A percentile compares a stretch with the other conserved stretches of the same genome.
These are phyloP conservation scores for Arthrobotrys sinensis DNA, from an alignment of 2,329 filamentous ascomycete species.

Conservation along the genomic window DNA sequence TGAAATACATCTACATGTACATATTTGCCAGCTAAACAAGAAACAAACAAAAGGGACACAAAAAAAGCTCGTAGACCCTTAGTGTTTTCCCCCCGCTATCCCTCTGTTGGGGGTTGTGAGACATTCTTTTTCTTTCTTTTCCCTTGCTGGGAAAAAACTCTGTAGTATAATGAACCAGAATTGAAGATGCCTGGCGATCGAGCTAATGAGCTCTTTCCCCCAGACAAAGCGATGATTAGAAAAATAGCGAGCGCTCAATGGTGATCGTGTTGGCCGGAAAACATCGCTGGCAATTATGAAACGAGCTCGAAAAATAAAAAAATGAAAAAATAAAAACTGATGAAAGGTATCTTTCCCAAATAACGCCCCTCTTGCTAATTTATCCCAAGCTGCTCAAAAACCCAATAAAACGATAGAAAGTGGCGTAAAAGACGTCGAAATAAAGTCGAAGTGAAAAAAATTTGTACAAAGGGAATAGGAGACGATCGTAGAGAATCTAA, in stretches of 20 bases:
- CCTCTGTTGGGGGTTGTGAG: slow-evolving; percentile 21
- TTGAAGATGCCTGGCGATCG: slow-evolving; percentile 48
- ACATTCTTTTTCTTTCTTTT: slow-evolving; percentile 42
- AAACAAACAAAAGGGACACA: slow-evolving; percentile 48
- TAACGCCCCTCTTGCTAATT: slow-evolving; percentile 63
- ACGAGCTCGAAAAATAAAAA: slow-evolving; percentile 52
- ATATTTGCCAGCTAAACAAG: slow-evolving; percentile 27
- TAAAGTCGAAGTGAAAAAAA: slow-evolving; percentile 34
- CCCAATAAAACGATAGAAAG: slow-evolving; percentile 38
- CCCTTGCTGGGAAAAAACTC: slow-evolving; percentile 43
- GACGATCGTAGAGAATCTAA: slow-evolving; percentile 57
- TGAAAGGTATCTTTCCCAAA: slow-evolving; percentile 63
- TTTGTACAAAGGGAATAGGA: slow-evolving; percentile 58
- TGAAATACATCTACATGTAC: slow-evolving; percentile 58
- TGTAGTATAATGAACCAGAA: slow-evolving; percentile 44
- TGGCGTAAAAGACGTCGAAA: not conserved
- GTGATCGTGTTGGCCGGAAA: slow-evolving; percentile 53
- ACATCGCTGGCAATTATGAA: slow-evolving; percentile 45
- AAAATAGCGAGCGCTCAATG: slow-evolving; percentile 60
- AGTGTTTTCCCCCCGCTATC: slow-evolving; percentile 14
- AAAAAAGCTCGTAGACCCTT: slow-evolving; percentile 28
- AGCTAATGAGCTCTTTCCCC: slow-evolving; percentile 61
- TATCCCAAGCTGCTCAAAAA: slow-evolving; percentile 58
- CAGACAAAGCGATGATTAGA: slow-evolving; percentile 47
- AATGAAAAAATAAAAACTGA: slow-evolving; percentile 53